Evolutionary conservation across 495 filamentous ascomycete species (phyloP).

Genomic region (Staphylotrichum tortipilum): DNA sequence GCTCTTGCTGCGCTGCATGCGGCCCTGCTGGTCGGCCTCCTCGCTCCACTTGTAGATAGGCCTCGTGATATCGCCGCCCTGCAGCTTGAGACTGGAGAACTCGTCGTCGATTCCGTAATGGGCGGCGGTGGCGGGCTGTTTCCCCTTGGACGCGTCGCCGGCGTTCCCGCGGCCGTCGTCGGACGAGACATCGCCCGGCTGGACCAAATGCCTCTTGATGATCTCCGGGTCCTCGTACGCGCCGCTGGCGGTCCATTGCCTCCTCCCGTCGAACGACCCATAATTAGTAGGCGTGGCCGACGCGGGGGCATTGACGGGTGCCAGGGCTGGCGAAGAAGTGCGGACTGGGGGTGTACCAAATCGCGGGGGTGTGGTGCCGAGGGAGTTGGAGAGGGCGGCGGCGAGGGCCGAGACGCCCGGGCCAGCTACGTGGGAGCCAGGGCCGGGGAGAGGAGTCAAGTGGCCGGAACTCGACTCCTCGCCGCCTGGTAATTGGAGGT

Average conservation of each 20-base stretch:
- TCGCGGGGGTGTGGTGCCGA: constrained; percentile 51
- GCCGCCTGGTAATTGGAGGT: constrained; percentile 7
- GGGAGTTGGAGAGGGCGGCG: constrained; percentile 58
- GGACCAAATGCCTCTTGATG: constrained; percentile 72
- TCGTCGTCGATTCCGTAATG: constrained; percentile 45
- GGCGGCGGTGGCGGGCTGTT: constrained; percentile 35
- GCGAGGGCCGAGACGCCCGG: constrained; percentile 71
- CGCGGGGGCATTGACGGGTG: constrained; percentile 36
- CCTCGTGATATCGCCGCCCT: constrained; percentile 88
- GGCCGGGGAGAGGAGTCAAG: constrained; percentile 46
- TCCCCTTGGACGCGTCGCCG: constrained; percentile 38
- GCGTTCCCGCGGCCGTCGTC: constrained; percentile 33
- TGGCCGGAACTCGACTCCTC: constrained; percentile 25
- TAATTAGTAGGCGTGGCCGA: constrained; percentile 56
- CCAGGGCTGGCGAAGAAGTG: constrained; percentile 29
- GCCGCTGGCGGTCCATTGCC: constrained; percentile 35
- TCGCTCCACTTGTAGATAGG: constrained; percentile 94
- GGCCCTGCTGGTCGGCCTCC: constrained; percentile 56
- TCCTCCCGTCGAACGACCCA: constrained; percentile 65
- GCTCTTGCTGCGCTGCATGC: constrained; percentile 67
- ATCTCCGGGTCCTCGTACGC: constrained; percentile 74
- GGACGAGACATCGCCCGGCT: constrained; percentile 42
- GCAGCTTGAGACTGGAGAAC: constrained; percentile 85
- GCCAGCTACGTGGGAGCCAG: constrained; percentile 43
- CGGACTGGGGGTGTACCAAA: constrained; percentile 49